Evolutionary conservation across 345 rosid genomes (phyloP).

Genomic region (Aquilaria sinensis): DNA sequence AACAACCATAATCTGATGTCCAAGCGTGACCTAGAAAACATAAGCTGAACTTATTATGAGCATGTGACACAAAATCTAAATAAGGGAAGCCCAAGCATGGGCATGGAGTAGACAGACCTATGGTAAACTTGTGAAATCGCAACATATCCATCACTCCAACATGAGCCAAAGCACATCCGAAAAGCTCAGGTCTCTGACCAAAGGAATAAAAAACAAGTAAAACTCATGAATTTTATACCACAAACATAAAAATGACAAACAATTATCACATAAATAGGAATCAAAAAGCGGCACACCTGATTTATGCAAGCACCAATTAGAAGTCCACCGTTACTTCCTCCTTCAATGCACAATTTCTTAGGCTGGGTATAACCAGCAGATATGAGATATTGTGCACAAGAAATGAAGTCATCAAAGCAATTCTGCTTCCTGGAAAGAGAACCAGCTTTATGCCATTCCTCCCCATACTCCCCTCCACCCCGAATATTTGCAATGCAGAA

Average conservation of each 20-base stretch:
- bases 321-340: constrained; percentile 94
- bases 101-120: constrained; percentile 38
- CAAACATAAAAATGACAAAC: constrained; percentile 4
- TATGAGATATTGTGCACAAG: constrained; percentile 66
- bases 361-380: constrained; percentile 75
- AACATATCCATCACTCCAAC: constrained; percentile 99
- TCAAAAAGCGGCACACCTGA: constrained; percentile 48
- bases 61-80: constrained; percentile 4
- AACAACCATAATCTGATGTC: constrained; percentile 86
- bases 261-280: neutral
- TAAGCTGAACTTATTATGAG: constrained; percentile 3
- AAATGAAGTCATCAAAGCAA: constrained; percentile 87
- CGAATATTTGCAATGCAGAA: constrained; percentile 83
- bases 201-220: neutral
- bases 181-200: constrained; percentile 90
- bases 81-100: neutral
- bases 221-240: constrained; percentile 4
- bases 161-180: constrained; percentile 96
- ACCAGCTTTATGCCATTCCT: constrained; percentile 95
- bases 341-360: constrained; percentile 81
- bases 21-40: constrained; percentile 74
- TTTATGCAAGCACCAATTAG: constrained; percentile 92
- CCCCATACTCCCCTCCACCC: constrained; percentile 98
- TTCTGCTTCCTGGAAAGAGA: constrained; percentile 76
- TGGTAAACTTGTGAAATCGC: constrained; percentile 88